Conservation (phyloP, 768 basidiomycete genomes). For the Kwoniella dejecticola region DNA sequence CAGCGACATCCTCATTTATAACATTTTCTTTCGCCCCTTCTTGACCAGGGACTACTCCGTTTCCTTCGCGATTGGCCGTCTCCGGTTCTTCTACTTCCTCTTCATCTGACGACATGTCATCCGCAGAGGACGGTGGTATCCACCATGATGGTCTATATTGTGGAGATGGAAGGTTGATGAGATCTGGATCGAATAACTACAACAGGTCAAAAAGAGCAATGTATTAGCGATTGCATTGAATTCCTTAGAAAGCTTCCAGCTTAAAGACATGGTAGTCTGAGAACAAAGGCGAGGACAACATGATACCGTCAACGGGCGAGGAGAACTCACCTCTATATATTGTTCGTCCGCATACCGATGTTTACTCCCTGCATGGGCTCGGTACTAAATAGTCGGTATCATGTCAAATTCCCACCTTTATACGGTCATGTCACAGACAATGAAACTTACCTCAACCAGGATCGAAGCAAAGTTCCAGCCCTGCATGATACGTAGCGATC, state of each 20-base stretch:
- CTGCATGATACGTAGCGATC: slow-evolving; percentile 45
- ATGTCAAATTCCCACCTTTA: too few species aligned
- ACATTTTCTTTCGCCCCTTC: slow-evolving; percentile 14
- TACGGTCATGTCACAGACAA: too few species aligned
- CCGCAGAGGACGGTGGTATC: slow-evolving; percentile 14
- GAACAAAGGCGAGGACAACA: too few species aligned
- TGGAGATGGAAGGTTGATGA: slow-evolving; percentile 45
- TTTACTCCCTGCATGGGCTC: slow-evolving; percentile 49
- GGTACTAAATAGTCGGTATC: slow-evolving; percentile 34
- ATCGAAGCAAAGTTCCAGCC: slow-evolving; percentile 53
- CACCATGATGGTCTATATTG: slow-evolving; percentile 33
- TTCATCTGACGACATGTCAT: slow-evolving; percentile 24
- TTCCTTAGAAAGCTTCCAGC: too few species aligned
- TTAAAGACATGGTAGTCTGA: too few species aligned
- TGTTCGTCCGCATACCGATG: slow-evolving; percentile 52
- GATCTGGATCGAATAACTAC: slow-evolving; percentile 50
- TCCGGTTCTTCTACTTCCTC: slow-evolving; percentile 3
- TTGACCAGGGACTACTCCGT: slow-evolving; percentile 19
- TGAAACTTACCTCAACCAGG: slow-evolving; percentile 49
- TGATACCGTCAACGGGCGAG: too few species aligned
- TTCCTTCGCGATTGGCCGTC: slow-evolving; percentile 8
- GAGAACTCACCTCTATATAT: slow-evolving; percentile 53
- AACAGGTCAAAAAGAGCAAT: too few species aligned
- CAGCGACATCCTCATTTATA: neutral
- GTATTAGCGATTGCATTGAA: too few species aligned